Conservation (phyloP, 352 stramenopile genomes). For the Globisporangium acanthophoron region DNA sequence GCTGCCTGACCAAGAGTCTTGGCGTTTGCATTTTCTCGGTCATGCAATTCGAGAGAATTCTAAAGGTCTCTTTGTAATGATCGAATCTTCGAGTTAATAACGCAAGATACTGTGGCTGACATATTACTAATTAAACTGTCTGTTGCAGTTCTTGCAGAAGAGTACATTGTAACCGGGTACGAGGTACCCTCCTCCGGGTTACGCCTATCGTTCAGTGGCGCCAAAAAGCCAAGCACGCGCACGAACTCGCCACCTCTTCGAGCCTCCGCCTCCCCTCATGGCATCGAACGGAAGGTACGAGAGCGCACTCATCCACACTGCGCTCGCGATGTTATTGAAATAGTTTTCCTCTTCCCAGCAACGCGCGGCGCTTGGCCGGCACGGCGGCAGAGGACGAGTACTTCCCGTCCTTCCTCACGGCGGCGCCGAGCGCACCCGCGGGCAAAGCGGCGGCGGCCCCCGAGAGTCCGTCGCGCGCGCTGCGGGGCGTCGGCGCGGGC, state of each 20-base stretch:
- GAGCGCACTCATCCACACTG: background rate
- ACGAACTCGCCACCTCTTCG: no score
- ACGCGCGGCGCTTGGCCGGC: constrained; percentile 15
- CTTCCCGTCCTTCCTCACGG: constrained; percentile 69
- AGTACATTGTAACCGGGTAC: no score
- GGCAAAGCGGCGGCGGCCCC: constrained; percentile 39
- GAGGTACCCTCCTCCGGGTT: background rate
- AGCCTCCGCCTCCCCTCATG: background rate
- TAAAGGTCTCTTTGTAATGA: no score
- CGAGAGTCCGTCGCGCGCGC: constrained; percentile 33
- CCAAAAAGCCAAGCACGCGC: constrained; percentile 5
- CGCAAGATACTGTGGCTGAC: background rate
- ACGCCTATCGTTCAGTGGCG: constrained; percentile 8
- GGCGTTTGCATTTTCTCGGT: no score
- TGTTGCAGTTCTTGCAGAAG: background rate
- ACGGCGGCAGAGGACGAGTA: constrained; percentile 56
- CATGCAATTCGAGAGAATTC: no score
- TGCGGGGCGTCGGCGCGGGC: constrained; percentile 20
- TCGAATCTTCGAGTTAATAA: background rate
- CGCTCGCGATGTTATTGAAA: background rate
- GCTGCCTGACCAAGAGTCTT: no score
- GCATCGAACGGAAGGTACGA: constrained; percentile 8
- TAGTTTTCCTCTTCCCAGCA: background rate
- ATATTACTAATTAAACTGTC: background rate
- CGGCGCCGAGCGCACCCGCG: constrained; percentile 32